A percentile compares a stretch with the other conserved stretches of the same genome.
Conservation (phyloP, 345 rosid species). For the Hibiscus trionum region DNA sequence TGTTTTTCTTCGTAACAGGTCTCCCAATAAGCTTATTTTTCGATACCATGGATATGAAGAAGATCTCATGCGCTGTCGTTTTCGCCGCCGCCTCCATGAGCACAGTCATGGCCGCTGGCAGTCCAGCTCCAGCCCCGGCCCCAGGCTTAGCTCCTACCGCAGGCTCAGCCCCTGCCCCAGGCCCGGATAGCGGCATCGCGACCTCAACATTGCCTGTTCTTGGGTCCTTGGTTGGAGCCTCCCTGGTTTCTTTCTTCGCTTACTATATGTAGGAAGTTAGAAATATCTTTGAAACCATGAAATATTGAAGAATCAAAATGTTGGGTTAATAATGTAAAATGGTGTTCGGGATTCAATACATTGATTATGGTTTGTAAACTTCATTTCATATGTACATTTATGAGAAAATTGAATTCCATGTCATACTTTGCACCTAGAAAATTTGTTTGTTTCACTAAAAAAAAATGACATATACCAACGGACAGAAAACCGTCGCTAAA, state of each 20-base stretch:
- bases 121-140: constrained; percentile 36
- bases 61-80: not conserved
- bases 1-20: not conserved
- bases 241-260: constrained; percentile 51
- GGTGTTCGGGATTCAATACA: too few species aligned
- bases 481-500: too few species aligned
- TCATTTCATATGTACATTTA: too few species aligned
- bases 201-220: constrained; percentile 41
- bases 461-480: too few species aligned
- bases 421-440: too few species aligned
- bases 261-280: constrained; percentile 42
- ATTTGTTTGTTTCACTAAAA: too few species aligned
- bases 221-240: constrained; percentile 56
- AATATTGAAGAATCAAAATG: too few species aligned
- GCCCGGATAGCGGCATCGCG: constrained; percentile 28
- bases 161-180: constrained; percentile 29
- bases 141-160: constrained; percentile 22
- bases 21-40: constrained; percentile 5
- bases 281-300: not conserved
- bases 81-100: constrained; percentile 50
- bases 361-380: too few species aligned
- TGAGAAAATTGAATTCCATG: too few species aligned
- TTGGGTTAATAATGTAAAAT: not conserved
- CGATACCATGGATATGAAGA: constrained; percentile 58
- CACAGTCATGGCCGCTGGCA: constrained; percentile 38